Evolutionary conservation across 169 alveolate species (phyloP), one percentile per base, ranked within the genome.

Genomic region (Plasmodium yoelii): DNA sequence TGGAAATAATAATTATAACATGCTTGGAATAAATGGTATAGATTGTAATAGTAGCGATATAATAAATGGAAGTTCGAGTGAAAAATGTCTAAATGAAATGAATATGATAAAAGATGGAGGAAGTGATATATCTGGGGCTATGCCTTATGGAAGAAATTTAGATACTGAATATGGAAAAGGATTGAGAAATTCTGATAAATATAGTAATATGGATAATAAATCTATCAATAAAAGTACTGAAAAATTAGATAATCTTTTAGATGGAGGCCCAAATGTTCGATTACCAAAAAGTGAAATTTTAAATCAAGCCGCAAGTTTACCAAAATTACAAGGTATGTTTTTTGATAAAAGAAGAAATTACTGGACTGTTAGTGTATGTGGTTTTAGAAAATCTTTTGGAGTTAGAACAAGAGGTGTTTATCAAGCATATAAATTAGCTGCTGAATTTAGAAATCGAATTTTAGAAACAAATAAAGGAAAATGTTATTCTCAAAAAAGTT

Each of bases 361-460:
- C 24, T 86, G 91, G 91, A 86, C 91, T n/a, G 91, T 86, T 2
- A 86, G 91, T 71, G 91, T 86, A 5, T 86, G 91, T 13, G 91
- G 91, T 59, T 86, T 86, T 39, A 68, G 91, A 19, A 86, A 86
- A 69, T 86, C 91, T 5, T 86, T 86, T 86, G 91, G 91, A 10
- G 91, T 86, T 46, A 70, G 91, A 69, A 86, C 91, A 51, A 86
- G 91, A 49, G 91, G 91, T 10, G 91, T 86, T 7, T 86, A 64
- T 72, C 91, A 86, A 42, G 91, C 91, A 70, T 86, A 86, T 42
- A 86, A 86, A 86, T 28, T 86, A 39, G 91, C 91, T 3, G 91
- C 91, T 18, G 91, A 86, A 8, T 86, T 86, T 65, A 61, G 91
- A 28, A 86, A 86, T 53, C 73, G 87, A 28, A 86, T 86, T 39